Evolutionary conservation across 768 basidiomycete species (phyloP), one percentile per base, ranked within the genome.

Genomic region (Podaxis sp.): DNA sequence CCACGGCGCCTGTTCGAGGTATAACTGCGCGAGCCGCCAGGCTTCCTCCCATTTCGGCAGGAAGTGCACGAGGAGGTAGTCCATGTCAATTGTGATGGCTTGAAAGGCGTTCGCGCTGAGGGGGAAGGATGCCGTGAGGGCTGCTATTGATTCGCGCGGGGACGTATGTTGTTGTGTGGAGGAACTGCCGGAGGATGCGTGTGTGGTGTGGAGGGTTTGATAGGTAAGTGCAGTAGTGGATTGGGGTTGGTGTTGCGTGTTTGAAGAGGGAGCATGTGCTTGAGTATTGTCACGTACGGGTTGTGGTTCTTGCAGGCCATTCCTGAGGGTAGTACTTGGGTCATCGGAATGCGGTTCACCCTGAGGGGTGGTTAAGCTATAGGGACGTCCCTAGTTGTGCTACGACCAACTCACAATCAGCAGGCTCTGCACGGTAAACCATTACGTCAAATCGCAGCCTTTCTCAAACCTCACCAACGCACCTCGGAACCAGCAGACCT

Each of bases 1-100:
- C 90, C 90, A 92, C 0, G 88, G 87, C 2, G 89, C 88, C 68
- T 89, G 86, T n/a, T 87, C 86, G 44, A 91, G 80, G 71, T 92
- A 92, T 12, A 89, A 77, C n/a, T 85, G 81, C 66, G 81, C 82
- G 38, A 92, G 79, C 36, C 84, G 80, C 51, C 73, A 76, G 0
- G 87, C 85, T 40, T 88, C 86, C 7, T 74, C 69, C 80, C 84
- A 87, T 0, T 82, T 72, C 0, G 90, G 90, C 0, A 91, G 79
- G 68, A 84, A 81, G 15, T 74, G 69, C 44, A 77, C 71, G 19
- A 85, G 68, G 65, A 88, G 74, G 61, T 77, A 75, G 61, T 81
- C 72, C 44, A 85, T 68, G 66, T 83, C 79, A 61, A 80, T 70
- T 12, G 68, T 67, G n/a, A 65, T n/a, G 64, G 66, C 42, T 55